phyloP scores from a whole-genome alignment of 75 land plant genomes.

The Pinus tabuliformis region DNA sequence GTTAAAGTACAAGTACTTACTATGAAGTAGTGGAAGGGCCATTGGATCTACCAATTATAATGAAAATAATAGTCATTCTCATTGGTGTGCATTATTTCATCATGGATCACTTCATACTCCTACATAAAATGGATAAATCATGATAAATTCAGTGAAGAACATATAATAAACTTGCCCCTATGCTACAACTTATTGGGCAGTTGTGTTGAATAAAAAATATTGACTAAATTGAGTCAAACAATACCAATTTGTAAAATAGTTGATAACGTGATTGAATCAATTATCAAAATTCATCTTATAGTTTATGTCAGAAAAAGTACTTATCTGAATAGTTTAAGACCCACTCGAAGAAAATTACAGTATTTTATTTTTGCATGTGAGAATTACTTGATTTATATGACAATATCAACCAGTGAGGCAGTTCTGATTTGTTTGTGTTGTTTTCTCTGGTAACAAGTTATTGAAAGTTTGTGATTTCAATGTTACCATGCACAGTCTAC shows the following conservation, averaged over 20 bases:
- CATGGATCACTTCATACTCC: neutral
- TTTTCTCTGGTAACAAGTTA: neutral
- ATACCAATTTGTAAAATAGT: too few species aligned
- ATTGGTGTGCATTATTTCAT: conserved; percentile 55
- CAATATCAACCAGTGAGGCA: neutral
- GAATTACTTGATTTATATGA: neutral
- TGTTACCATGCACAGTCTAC: conserved; percentile 51
- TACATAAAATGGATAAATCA: neutral
- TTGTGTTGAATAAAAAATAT: too few species aligned
- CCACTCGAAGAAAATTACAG: too few species aligned
- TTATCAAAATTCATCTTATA: neutral
- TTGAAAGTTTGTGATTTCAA: conserved; percentile 1
- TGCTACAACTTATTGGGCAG: too few species aligned
- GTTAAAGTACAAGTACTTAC: too few species aligned
- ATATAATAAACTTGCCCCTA: too few species aligned
- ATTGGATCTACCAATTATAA: conserved; percentile 87
- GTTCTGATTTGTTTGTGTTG: neutral
- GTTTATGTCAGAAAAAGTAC: neutral
- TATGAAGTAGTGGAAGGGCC: too few species aligned
- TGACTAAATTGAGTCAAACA: too few species aligned
- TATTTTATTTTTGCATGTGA: neutral
- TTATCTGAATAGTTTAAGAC: too few species aligned
- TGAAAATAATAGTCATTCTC: conserved; percentile 96
- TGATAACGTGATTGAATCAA: neutral
- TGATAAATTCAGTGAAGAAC: neutral